Base-by-base conservation (phyloP, 805 yeast genomes). In the Kuraishia piskuri region DNA sequence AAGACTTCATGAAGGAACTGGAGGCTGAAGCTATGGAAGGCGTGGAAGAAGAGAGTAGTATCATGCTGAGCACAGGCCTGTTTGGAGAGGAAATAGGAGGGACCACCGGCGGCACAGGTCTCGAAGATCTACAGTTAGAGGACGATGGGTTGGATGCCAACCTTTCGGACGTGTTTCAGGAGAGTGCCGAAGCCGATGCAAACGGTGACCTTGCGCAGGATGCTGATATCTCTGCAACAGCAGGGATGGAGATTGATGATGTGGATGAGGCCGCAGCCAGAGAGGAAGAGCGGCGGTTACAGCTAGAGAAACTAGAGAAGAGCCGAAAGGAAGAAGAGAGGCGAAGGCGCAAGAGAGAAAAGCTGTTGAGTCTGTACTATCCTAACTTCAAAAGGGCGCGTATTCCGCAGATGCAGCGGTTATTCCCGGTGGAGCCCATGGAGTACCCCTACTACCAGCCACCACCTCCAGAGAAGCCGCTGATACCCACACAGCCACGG, bases 311-410 rank as follows among this genome's bases (percentile, higher is more conserved):
- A 52, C 51, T 4, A 55, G 48, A 23, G 50, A 44, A 26, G 55
- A 53, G 44, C 23, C 36, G 20, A 52, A 53, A 9, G 40, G 37
- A 49, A 21, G 47, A 46, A n/a, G 64, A 62, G 22, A 61, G 62
- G 26, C 68, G 71, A 50, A 68, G 66, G 50, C 61, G 61, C 54
- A 62, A 64, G 53, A 69, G 52, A 54, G 69, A 68, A 46, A 63
- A 62, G 12, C 54, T 74, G 19, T 64, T 83, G 26, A 66, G 71
- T 46, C 69, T 71, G 37, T 80, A 81, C 60, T 88, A 77, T 62
- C 96, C 96, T 0, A 71, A 77, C 1, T 89, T 84, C 66, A 71
- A 75, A 53, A 72, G 71, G 22, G 76, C 80, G 23, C 71, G 77
- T 48, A 77, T 83, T 1, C 71, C 86, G 59, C 80, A 82, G 58